phyloP scores from a whole-genome alignment of 192 early-diverging fungal species.

The Lobosporangium transversale region DNA sequence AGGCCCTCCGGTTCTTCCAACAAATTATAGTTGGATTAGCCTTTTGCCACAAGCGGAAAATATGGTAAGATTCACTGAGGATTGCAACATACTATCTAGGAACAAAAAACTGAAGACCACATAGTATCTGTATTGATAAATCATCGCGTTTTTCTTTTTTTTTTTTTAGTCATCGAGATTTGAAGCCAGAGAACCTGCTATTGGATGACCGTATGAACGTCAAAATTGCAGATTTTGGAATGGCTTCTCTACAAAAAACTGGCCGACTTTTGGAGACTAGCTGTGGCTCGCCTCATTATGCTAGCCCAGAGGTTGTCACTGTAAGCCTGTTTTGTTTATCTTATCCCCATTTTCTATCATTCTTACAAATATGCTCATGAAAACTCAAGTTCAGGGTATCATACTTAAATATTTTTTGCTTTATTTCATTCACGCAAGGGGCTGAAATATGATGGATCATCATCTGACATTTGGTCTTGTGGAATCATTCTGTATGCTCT shows the following conservation, averaged over 20 bases:
- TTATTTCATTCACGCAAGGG: slow-evolving; percentile 34
- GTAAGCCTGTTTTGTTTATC: slow-evolving; percentile 7
- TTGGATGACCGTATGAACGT: slow-evolving; percentile 56
- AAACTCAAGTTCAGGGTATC: too few species aligned
- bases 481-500: slow-evolving; percentile 84
- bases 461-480: slow-evolving; percentile 84
- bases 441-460: slow-evolving; percentile 72
- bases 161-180: slow-evolving; percentile 65
- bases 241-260: slow-evolving; percentile 62
- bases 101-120: too few species aligned
- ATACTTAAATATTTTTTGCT: neutral
- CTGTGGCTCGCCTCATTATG: slow-evolving; percentile 81
- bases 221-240: slow-evolving; percentile 76
- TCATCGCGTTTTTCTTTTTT: neutral
- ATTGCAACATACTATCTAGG: neutral
- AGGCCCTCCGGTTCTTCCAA: slow-evolving; percentile 61
- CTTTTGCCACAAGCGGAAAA: slow-evolving; percentile 72
- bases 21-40: slow-evolving; percentile 65
- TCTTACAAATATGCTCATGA: too few species aligned
- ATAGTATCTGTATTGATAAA: too few species aligned
- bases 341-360: too few species aligned
- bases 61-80: slow-evolving; percentile 33
- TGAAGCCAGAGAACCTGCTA: slow-evolving; percentile 71
- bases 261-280: slow-evolving; percentile 62
- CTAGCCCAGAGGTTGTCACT: slow-evolving; percentile 73